Evolutionary conservation across 768 basidiomycete genomes (phyloP).

Genomic region (Phanerochaete sordida): DNA sequence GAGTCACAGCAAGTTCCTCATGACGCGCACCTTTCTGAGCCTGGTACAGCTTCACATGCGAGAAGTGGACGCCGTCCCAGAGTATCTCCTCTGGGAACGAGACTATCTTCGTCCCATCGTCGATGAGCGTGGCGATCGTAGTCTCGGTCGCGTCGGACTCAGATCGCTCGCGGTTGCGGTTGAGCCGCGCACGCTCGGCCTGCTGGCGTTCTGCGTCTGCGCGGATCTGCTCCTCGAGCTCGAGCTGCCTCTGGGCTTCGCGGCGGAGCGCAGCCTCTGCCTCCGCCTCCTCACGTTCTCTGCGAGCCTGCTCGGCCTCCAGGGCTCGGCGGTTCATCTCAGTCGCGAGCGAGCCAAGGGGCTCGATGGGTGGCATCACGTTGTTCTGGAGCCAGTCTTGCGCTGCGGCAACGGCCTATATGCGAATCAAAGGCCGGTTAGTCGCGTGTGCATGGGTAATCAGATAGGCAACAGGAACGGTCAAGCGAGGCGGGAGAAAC

Average conservation of each 20-base stretch:
- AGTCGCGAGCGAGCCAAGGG: slow-evolving; percentile 66
- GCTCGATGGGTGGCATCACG: slow-evolving; percentile 54
- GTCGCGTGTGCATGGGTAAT: neutral
- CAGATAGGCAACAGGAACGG: neutral
- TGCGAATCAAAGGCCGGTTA: neutral
- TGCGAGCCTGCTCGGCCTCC: slow-evolving; percentile 64
- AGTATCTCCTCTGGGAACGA: slow-evolving; percentile 56
- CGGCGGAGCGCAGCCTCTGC: slow-evolving; percentile 48
- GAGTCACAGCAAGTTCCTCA: neutral
- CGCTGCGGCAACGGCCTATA: slow-evolving; percentile 24
- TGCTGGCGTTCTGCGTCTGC: slow-evolving; percentile 61
- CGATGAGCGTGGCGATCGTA: slow-evolving; percentile 32
- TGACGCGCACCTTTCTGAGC: slow-evolving; percentile 52
- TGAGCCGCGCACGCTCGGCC: slow-evolving; percentile 48
- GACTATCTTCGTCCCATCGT: slow-evolving; percentile 53
- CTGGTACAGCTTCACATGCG: slow-evolving; percentile 67
- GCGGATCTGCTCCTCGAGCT: slow-evolving; percentile 63
- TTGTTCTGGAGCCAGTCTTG: slow-evolving; percentile 70
- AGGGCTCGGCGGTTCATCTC: slow-evolving; percentile 75
- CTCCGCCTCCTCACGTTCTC: slow-evolving; percentile 53
- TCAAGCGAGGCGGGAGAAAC: neutral
- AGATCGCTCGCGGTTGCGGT: slow-evolving; percentile 55
- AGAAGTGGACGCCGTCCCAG: slow-evolving; percentile 57
- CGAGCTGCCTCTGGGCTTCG: slow-evolving; percentile 50
- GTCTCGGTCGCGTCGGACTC: slow-evolving; percentile 71